A percentile compares a stretch with the other conserved stretches of the same genome.
Evolutionary conservation across 257 asterid species (phyloP).

Genomic region (Ballota nigra): DNA sequence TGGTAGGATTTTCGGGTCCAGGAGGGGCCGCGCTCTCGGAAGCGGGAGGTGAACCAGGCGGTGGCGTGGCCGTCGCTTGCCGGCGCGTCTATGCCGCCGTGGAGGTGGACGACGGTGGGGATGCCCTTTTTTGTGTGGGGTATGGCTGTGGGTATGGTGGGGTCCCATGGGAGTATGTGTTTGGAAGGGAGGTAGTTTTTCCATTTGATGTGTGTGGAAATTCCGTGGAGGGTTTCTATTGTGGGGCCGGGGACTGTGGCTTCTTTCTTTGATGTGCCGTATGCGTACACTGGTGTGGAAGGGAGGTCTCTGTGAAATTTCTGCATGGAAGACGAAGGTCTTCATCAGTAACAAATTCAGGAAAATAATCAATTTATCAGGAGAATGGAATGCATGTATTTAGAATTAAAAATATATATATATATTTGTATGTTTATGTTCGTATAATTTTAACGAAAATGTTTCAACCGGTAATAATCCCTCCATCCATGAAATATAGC

Average conservation of each 20-base stretch:
- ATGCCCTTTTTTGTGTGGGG: constrained; percentile 46
- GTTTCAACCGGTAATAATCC: too few relatives aligned
- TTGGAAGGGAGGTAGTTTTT: constrained; percentile 64
- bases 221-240: constrained; percentile 69
- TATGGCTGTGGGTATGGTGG: constrained; percentile 69
- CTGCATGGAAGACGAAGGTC: constrained; percentile 29
- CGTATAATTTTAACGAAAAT: too few relatives aligned
- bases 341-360: too few relatives aligned
- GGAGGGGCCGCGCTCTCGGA: constrained; percentile 50
- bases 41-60: constrained; percentile 73
- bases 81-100: constrained; percentile 73
- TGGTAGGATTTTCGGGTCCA: constrained; percentile 53
- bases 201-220: constrained; percentile 55
- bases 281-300: constrained; percentile 69
- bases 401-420: too few relatives aligned
- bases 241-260: constrained; percentile 93
- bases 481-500: too few relatives aligned
- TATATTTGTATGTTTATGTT: too few relatives aligned
- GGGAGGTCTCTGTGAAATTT: constrained; percentile 83
- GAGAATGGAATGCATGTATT: too few relatives aligned
- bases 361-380: too few relatives aligned
- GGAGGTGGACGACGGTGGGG: constrained; percentile 90
- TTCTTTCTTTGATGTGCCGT: constrained; percentile 42
- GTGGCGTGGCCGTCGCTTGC: constrained; percentile 60
- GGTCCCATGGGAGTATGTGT: constrained; percentile 90